Percentiles rank a stretch among this genome's conserved stretches.
phyloP scores from a whole-genome alignment of 345 rosid species.

The Eucalyptus leucophloia region DNA sequence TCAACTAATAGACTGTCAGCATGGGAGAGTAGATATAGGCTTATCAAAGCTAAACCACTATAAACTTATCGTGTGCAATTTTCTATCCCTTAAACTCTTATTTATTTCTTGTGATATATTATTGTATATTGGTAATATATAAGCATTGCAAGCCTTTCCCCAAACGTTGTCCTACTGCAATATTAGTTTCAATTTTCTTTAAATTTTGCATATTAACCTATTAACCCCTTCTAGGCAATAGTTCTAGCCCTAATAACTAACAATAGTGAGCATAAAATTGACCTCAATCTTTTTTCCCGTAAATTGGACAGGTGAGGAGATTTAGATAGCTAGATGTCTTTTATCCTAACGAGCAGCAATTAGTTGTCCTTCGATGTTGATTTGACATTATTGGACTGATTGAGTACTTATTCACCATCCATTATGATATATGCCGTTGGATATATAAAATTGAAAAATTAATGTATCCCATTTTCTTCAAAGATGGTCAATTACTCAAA shows the following conservation, averaged over 20 bases:
- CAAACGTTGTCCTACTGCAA: no score
- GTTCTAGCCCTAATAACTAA: no score
- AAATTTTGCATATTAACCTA: no score
- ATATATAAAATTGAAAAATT: not conserved
- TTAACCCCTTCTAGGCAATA: accelerated
- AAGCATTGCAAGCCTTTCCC: no score
- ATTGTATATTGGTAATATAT: no score
- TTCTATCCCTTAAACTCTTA: no score
- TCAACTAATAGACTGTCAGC: accelerated
- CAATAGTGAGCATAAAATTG: not conserved
- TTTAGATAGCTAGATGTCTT: not conserved
- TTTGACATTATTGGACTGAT: not conserved
- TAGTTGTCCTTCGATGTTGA: not conserved
- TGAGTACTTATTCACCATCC: not conserved
- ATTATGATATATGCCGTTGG: not conserved
- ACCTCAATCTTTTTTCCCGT: not conserved
- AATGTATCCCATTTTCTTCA: not conserved
- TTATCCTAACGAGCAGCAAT: not conserved
- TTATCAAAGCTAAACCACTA: no score
- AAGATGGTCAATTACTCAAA: not conserved
- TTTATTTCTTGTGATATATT: no score
- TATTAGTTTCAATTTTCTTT: no score
- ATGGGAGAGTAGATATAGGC: accelerated
- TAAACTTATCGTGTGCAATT: no score
- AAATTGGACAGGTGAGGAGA: not conserved